phyloP scores from a whole-genome alignment of 176 grass and related monocot species.

The Oryza meyeriana region DNA sequence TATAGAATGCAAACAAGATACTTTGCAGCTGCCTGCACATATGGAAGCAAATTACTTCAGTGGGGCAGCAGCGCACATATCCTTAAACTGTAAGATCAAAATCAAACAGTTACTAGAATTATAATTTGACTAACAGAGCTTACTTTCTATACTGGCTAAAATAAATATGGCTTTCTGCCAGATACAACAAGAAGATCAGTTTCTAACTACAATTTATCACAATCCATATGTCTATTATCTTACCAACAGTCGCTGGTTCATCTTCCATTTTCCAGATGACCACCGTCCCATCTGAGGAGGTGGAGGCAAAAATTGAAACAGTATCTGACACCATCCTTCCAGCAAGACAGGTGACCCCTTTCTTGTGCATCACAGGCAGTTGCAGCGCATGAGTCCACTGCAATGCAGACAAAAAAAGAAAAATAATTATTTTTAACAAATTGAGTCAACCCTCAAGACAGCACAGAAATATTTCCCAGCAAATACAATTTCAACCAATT shows the following conservation, averaged over 20 bases:
- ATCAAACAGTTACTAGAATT: background rate
- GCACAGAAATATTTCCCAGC: background rate
- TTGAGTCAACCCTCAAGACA: background rate
- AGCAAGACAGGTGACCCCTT: conserved; percentile 85
- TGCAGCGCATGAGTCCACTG: conserved; percentile 77
- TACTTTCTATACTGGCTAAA: background rate
- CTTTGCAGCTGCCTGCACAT: conserved; percentile 59
- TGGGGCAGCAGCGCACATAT: background rate
- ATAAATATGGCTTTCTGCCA: background rate
- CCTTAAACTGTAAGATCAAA: background rate
- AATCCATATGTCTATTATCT: conserved; percentile 28
- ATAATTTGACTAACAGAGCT: background rate
- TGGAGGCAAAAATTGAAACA: conserved; percentile 74
- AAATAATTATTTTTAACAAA: conserved; percentile 11
- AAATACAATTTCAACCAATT: background rate
- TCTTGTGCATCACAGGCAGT: conserved; percentile 84
- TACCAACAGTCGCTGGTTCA: conserved; percentile 45
- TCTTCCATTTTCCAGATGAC: conserved; percentile 69
- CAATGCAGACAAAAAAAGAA: conserved; percentile 33
- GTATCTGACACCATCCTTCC: conserved; percentile 61
- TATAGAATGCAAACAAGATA: conserved; percentile 75
- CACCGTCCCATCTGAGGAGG: conserved; percentile 82
- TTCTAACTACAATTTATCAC: background rate
- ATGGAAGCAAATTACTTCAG: background rate
- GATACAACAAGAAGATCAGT: background rate